Evolutionary conservation across 208 protist genomes (phyloP).

Genomic region (Acanthamoeba culbertsoni): DNA sequence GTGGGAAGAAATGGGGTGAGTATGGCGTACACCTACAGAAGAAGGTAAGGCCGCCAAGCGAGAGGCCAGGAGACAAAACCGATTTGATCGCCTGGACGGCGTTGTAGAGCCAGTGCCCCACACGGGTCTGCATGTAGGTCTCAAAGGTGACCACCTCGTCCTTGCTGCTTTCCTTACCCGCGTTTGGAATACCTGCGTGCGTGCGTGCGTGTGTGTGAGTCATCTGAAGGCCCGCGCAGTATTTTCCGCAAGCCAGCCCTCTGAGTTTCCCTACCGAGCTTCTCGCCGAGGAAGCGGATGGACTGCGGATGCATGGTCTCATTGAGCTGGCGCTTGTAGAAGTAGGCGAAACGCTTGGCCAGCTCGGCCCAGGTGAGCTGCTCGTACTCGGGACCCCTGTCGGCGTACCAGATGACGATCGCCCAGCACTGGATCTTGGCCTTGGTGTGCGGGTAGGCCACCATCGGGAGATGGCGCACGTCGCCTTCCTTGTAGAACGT

Average conservation of each 20-base stretch:
- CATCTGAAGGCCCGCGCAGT: neutral
- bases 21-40: no score
- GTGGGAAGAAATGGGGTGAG: neutral
- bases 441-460: slow-evolving; percentile 50
- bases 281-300: slow-evolving; percentile 35
- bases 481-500: neutral
- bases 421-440: slow-evolving; percentile 51
- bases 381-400: neutral
- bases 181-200: neutral
- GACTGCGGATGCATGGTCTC: slow-evolving; percentile 34
- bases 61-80: neutral
- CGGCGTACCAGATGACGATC: slow-evolving; percentile 41
- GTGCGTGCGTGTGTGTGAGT: neutral
- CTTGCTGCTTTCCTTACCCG: slow-evolving; percentile 27
- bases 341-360: slow-evolving; percentile 17
- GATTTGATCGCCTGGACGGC: slow-evolving; percentile 40
- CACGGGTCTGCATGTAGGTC: slow-evolving; percentile 17
- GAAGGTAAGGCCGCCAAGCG: neutral
- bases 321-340: slow-evolving; percentile 28
- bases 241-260: neutral
- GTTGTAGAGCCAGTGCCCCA: slow-evolving; percentile 48
- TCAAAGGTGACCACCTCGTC: slow-evolving; percentile 10
- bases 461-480: neutral
- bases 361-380: slow-evolving; percentile 25
- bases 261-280: slow-evolving; percentile 24